Evolutionary conservation across 1,284 basidiomycete species (phyloP), one percentile per base, ranked within the genome.

Genomic region (Salmacisia buchloeana): DNA sequence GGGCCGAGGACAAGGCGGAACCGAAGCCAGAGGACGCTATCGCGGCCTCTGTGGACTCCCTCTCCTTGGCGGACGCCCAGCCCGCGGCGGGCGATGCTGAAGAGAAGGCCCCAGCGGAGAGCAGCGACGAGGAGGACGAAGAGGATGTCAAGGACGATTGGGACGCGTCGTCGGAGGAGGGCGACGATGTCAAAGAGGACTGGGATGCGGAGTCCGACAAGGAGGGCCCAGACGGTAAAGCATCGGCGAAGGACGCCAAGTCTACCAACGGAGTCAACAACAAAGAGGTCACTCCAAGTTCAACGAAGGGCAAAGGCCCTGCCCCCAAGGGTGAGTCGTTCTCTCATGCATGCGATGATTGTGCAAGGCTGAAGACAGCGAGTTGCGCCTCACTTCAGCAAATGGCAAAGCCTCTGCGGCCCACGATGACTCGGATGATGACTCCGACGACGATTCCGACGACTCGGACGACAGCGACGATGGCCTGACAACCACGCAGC

Each of bases 201-300:
- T 96, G 92, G 93, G 93, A 96, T 66, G 89, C 86, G 29, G 87
- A 87, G 39, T 90, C 88, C 62, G 84, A 85, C 62, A 82, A 82
- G 59, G 57, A n/a, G 70, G 74, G 54, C 27, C 63, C 49, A 13
- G 33, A 39, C 1, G 64, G 56, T 38, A 60, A 63, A 27, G 29
- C 29, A 13, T 59, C 62, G 45, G 31, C 62, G 23, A 31, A 57
- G 46, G 38, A 52, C 7, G 43, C 33, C 21, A 9, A 25, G 31
- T 21, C 36, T 12, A 18, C 60, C 6, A 61, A 61, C 15, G 18
- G n/a, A 21, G 23, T 10, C 56, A 10, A 34, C 4, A 39, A 39
- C 36, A 38, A 38, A 38, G 36, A 9, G 36, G 9, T 38, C 18
- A 18, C 36, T 10, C 18, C 36, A 38, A 18, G 10, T n/a, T 38